Base-by-base conservation (phyloP, 495 filamentous ascomycete genomes). In the Trichoderma orchidacearum region DNA sequence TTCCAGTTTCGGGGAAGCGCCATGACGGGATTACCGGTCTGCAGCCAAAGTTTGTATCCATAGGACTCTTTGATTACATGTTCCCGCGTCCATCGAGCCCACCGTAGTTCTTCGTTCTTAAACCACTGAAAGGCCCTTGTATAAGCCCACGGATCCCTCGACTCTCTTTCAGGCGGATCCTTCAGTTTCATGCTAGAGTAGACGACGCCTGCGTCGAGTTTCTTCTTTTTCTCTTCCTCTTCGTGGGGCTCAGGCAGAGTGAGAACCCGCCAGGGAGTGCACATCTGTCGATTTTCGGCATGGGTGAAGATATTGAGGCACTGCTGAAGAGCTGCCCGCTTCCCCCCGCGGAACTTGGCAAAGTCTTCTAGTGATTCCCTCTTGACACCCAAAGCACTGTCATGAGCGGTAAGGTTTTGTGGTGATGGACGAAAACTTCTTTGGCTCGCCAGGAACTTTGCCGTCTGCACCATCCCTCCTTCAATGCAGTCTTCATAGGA, bases 241-340 rank as follows among this genome's bases (percentile, higher is more conserved):
- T 1, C 32, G 8, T 18, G 12, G n/a, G 18, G 31, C 3, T 28
- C 15, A 27, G 32, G 34, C 4, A 55, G 32, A 3, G 38, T 1
- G 53, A 41, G 23, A 18, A 25, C 15, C 8, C 17, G 25, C 32
- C 5, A 41, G 6, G 34, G 21, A 13, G 21, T 54, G 30, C 23
- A 30, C 18, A 36, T 28, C 11, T 21, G 23, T 7, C 53, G 11
- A 25, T 56, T 65, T 32, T 29, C 48, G 48, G 41, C 25, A 51
- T 61, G 63, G 35, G 60, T 61, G 15, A 58, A 55, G 35, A 58
- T 58, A 15, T 32, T 50, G 1, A 75, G 62, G 38, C 64, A 64
- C 25, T 66, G 64, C 35, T 73, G 70, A 21, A 76, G 61, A 13
- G 65, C 72, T 4, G 69, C 71, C 32, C 73, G 65, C 18, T 68